Conservation (phyloP, 2,329 filamentous ascomycete genomes). For the Calonectria leucothoes region DNA sequence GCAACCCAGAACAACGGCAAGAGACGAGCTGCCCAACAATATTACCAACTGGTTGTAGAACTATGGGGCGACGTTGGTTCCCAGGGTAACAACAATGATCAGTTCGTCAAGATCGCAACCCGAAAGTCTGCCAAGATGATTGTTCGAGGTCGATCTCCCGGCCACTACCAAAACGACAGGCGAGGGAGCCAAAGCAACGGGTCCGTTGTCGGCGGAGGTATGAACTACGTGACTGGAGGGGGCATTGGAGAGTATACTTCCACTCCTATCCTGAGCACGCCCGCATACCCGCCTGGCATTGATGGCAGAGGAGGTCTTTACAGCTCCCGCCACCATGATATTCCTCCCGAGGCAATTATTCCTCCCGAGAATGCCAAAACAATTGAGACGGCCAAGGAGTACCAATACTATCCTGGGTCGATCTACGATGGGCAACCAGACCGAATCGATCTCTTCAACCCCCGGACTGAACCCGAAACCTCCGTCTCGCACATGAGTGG, state of each 20-base stretch:
- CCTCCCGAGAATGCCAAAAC: constrained; percentile 63
- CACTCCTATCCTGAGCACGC: constrained; percentile 50
- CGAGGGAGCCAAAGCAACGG: constrained; percentile 77
- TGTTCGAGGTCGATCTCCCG: constrained; percentile 85
- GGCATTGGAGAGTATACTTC: constrained; percentile 44
- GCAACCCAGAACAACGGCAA: constrained; percentile 96
- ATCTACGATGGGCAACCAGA: constrained; percentile 63
- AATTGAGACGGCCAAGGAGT: constrained; percentile 61
- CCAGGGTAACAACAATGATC: constrained; percentile 52
- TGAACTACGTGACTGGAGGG: constrained; percentile 49
- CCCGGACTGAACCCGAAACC: constrained; percentile 50
- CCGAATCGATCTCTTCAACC: constrained; percentile 63
- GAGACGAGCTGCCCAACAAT: constrained; percentile 88
- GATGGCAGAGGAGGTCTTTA: constrained; percentile 50
- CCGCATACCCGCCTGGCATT: constrained; percentile 41
- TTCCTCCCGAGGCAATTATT: constrained; percentile 63
- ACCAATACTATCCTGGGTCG: constrained; percentile 65
- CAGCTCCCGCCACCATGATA: constrained; percentile 60
- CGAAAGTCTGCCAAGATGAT: constrained; percentile 85
- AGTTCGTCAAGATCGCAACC: constrained; percentile 78
- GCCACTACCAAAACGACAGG: constrained; percentile 80
- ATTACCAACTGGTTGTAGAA: constrained; percentile 91
- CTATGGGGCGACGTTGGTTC: constrained; percentile 77
- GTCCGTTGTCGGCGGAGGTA: constrained; percentile 72
- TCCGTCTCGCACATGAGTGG: constrained; percentile 46